Evolutionary conservation across 2,329 filamentous ascomycete species (phyloP).

Genomic region (Podosphaera xanthii): DNA sequence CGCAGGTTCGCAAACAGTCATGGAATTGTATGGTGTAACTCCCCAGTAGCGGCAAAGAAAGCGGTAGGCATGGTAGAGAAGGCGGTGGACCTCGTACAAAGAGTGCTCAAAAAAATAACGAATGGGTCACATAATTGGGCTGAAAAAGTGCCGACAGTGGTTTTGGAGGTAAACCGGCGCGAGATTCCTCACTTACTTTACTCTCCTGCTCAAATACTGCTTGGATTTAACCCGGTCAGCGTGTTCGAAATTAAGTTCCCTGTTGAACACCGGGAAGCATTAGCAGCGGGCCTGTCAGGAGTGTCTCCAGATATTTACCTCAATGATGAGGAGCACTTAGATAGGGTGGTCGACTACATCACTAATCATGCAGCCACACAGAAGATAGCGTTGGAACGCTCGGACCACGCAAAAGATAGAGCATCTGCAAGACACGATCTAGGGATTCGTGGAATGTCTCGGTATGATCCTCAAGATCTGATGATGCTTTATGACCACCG

Average conservation of each 20-base stretch:
- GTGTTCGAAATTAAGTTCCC: background rate
- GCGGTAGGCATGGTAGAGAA: background rate
- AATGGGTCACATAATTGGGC: background rate
- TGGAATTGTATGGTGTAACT: no score
- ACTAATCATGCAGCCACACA: background rate
- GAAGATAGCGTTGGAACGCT: background rate
- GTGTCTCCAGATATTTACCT: background rate
- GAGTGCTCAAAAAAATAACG: background rate
- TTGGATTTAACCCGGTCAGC: background rate
- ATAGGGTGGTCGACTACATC: no score
- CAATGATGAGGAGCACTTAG: no score
- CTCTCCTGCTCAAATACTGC: background rate
- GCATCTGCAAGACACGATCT: background rate
- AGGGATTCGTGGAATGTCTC: background rate
- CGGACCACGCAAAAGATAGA: background rate
- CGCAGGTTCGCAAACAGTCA: no score
- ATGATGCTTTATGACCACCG: no score
- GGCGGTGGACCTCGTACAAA: background rate
- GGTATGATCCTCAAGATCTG: background rate
- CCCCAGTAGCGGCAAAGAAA: no score
- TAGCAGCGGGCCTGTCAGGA: background rate
- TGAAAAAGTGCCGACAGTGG: background rate
- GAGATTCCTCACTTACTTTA: background rate
- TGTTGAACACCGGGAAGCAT: background rate
- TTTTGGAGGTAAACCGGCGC: background rate